These are phyloP conservation scores for Hypoxylon fragiforme DNA, from an alignment of 495 filamentous ascomycete species.

Conservation along the genomic window DNA sequence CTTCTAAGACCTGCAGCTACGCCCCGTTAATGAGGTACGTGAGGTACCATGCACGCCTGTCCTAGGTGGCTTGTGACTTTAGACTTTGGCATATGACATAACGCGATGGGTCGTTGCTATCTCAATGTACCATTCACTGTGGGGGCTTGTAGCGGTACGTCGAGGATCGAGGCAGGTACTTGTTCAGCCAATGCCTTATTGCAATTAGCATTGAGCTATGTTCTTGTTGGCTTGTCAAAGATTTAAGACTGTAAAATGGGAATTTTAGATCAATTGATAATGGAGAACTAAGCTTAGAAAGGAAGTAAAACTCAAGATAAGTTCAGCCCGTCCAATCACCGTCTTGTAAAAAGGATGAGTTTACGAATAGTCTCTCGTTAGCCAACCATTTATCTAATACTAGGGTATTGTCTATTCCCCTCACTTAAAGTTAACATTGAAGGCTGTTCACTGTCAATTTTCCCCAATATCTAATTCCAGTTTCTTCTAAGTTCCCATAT, in stretches of 20 bases:
- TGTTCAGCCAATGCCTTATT: not conserved
- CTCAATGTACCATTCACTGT: conserved; percentile 19
- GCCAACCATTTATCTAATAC: no score
- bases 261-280: not conserved
- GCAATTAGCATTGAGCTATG: no score
- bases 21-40: conserved; percentile 22
- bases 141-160: conserved; percentile 25
- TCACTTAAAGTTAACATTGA: no score
- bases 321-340: no score
- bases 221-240: no score
- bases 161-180: conserved; percentile 5
- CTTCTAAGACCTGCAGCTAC: conserved; percentile 7
- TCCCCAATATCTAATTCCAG: not conserved
- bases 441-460: conserved; percentile 1
- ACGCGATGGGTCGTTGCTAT: conserved; percentile 21
- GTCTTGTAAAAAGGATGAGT: no score
- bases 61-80: conserved; percentile 36
- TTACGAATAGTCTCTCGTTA: no score
- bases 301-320: conserved; percentile 11
- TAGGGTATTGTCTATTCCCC: no score
- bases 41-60: conserved; percentile 16
- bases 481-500: no score
- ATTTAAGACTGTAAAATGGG: no score
- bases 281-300: conserved; percentile 1
- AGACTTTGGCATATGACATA: conserved; percentile 37